These are phyloP conservation scores for Inga oerstediana DNA, from an alignment of 306 rosid species.

Conservation along the genomic window DNA sequence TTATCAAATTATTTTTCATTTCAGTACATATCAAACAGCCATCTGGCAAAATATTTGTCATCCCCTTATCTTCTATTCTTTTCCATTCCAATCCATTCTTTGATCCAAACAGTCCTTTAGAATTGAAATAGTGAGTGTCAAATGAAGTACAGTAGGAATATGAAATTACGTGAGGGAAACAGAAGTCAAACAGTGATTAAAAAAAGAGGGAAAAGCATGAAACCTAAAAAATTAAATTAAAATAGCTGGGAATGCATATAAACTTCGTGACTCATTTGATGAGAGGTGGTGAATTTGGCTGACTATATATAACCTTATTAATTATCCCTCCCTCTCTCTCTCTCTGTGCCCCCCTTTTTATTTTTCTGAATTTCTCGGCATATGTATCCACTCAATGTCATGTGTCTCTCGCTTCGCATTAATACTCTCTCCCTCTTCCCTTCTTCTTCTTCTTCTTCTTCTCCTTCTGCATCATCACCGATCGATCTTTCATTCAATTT, in stretches of 20 bases:
- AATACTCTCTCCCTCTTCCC: slow-evolving; percentile 32
- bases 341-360: no score
- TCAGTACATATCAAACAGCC: no score
- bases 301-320: neutral
- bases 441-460: neutral
- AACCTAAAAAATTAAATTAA: neutral
- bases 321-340: neutral
- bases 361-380: slow-evolving; percentile 27
- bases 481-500: neutral
- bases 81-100: no score
- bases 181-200: slow-evolving; percentile 26
- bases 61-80: no score
- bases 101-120: no score
- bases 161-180: slow-evolving; percentile 16
- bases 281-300: slow-evolving; percentile 28
- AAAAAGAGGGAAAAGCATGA: slow-evolving; percentile 1
- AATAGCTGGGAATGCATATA: slow-evolving; percentile 7
- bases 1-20: no score
- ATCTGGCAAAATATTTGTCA: no score
- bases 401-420: slow-evolving; percentile 69
- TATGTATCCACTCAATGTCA: slow-evolving; percentile 50
- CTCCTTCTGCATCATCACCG: slow-evolving; percentile 6
- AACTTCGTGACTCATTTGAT: slow-evolving; percentile 40
- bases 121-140: no score
- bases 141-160: neutral